Evolutionary conservation across 768 basidiomycete species (phyloP).

Genomic region (Leccinum obscurum): DNA sequence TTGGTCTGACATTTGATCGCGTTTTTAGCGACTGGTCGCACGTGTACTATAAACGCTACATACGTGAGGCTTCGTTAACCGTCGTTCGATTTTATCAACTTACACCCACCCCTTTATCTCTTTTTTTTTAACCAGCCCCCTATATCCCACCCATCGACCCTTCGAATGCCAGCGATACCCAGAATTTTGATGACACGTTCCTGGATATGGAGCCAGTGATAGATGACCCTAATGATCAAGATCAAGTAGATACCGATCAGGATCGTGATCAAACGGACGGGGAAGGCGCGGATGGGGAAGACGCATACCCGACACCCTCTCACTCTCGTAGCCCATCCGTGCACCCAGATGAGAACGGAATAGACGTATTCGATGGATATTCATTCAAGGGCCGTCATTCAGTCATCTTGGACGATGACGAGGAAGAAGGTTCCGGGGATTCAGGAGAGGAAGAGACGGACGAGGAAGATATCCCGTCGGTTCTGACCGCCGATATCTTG

Average conservation of each 20-base stretch:
- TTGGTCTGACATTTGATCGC: conserved; percentile 17
- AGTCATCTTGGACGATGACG: conserved; percentile 72
- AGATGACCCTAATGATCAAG: conserved; percentile 67
- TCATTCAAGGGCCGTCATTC: conserved; percentile 89
- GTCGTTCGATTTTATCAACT: conserved; percentile 8
- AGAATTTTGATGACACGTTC: conserved; percentile 98
- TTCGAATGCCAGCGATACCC: conserved; percentile 90
- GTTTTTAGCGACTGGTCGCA: conserved; percentile 82
- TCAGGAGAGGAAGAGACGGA: conserved; percentile 35
- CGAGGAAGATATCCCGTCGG: conserved; percentile 38
- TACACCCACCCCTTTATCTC: conserved; percentile 14
- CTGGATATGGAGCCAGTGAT: conserved; percentile 93
- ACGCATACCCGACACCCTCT: conserved; percentile 75
- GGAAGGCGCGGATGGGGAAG: conserved; percentile 73
- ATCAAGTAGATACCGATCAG: conserved; percentile 66
- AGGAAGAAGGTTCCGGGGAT: conserved; percentile 42
- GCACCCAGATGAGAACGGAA: conserved; percentile 43
- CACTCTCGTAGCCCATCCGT: conserved; percentile 79
- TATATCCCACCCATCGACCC: conserved; percentile 93
- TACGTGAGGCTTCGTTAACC: conserved; percentile 55
- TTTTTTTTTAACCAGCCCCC: conserved; percentile 54
- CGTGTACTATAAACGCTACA: conserved; percentile 93
- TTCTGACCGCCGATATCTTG: conserved; percentile 16
- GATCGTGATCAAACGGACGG: conserved; percentile 67
- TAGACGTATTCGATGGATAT: conserved; percentile 92